Percentiles rank a stretch among this genome's conserved stretches.
phyloP scores from a whole-genome alignment of 2,329 filamentous ascomycete species.

The Arachnomyces sp. region DNA sequence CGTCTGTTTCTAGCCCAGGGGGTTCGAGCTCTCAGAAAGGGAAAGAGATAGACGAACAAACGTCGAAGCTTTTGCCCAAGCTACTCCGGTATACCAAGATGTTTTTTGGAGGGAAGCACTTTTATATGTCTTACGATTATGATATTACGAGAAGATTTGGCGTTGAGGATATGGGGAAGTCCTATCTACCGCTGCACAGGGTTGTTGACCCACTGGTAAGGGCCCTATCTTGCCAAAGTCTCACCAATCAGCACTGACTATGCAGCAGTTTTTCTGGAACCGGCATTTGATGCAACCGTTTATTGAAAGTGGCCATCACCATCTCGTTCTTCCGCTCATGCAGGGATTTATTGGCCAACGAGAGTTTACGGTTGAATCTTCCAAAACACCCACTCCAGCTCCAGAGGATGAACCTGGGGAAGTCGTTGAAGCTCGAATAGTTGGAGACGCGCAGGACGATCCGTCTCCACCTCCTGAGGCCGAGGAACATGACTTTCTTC shows the following conservation, averaged over 20 bases:
- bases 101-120: conserved; percentile 76
- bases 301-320: conserved; percentile 61
- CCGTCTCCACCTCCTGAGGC: conserved; percentile 19
- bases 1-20: too few species aligned
- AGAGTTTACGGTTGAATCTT: conserved; percentile 61
- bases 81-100: conserved; percentile 75
- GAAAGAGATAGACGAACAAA: conserved; percentile 25
- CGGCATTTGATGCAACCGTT: conserved; percentile 65
- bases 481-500: conserved; percentile 49
- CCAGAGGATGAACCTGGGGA: conserved; percentile 11
- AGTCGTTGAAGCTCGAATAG: conserved; percentile 17
- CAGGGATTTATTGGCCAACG: conserved; percentile 91
- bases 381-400: conserved; percentile 12
- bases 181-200: conserved; percentile 57
- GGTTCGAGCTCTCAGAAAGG: too few species aligned
- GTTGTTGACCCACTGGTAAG: conserved; percentile 60
- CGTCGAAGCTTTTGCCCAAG: conserved; percentile 64
- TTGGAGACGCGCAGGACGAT: conserved; percentile 30
- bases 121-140: conserved; percentile 92
- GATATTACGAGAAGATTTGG: conserved; percentile 67
- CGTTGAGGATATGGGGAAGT: conserved; percentile 30
- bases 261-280: conserved; percentile 77
- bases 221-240: conserved; percentile 3
- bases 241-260: conserved; percentile 2
- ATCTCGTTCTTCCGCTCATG: conserved; percentile 70